Conservation (phyloP, 257 asterid genomes). For the Gardenia jasminoides region DNA sequence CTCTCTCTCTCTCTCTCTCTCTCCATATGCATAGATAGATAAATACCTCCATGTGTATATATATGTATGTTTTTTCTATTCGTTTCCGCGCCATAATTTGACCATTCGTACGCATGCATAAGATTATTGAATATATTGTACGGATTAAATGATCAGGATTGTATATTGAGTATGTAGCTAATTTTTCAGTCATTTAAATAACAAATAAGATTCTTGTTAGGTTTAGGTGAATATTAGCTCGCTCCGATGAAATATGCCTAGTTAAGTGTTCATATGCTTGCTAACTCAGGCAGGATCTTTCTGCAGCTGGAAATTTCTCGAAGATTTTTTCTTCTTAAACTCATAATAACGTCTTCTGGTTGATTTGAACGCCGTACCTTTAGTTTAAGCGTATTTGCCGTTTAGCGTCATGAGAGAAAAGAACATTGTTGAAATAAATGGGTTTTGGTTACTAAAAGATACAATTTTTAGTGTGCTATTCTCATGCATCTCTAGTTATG, state of each 20-base stretch:
- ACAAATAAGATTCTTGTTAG: constrained; percentile 4
- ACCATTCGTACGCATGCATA: neutral
- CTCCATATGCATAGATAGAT: neutral
- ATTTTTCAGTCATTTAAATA: neutral
- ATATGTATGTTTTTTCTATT: too few species aligned
- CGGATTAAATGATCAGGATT: neutral
- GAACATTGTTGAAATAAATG: neutral
- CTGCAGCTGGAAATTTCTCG: neutral
- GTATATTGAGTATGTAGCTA: neutral
- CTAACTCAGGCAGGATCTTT: neutral
- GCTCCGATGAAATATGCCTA: neutral
- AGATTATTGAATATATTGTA: neutral
- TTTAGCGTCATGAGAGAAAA: neutral
- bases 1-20: neutral
- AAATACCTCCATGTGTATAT: neutral
- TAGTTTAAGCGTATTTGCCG: neutral
- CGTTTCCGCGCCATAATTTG: neutral
- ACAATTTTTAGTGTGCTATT: neutral
- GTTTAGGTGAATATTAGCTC: neutral
- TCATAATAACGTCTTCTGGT: neutral
- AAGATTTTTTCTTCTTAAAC: neutral
- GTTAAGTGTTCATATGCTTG: neutral
- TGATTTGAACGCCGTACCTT: neutral
- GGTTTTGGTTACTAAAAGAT: neutral
- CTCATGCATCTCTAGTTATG: neutral